phyloP scores from a whole-genome alignment of 176 grass and related monocot genomes.

The Carex scoparia region DNA sequence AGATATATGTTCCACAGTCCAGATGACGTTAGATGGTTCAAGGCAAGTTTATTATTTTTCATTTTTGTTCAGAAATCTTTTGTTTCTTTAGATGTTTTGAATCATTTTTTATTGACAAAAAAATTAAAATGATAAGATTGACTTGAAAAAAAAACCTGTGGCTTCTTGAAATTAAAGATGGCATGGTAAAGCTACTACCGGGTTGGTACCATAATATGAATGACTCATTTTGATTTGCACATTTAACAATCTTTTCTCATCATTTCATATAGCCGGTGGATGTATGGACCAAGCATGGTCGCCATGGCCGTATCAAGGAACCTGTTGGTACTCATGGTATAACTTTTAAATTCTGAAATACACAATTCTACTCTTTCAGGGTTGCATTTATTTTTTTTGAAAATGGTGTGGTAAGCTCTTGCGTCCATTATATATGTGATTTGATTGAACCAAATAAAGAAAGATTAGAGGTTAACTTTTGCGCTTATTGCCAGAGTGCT shows the following conservation, averaged over 20 bases:
- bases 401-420: not conserved
- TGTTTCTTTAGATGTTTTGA: not conserved
- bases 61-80: slow-evolving; percentile 1
- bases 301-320: slow-evolving; percentile 82
- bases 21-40: slow-evolving; percentile 90
- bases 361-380: not conserved
- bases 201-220: not conserved
- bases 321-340: slow-evolving; percentile 91
- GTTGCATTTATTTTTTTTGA: not conserved
- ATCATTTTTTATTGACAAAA: not conserved
- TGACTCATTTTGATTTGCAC: not conserved
- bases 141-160: not conserved
- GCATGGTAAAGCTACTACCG: not conserved
- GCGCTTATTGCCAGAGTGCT: not conserved
- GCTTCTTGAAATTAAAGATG: not conserved
- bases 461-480: not conserved
- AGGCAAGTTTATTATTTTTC: slow-evolving; percentile 44
- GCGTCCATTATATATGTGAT: not conserved
- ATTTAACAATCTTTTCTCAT: slow-evolving; percentile 9
- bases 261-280: slow-evolving; percentile 65
- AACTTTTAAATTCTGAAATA: not conserved
- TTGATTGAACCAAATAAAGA: not conserved
- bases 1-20: slow-evolving; percentile 94
- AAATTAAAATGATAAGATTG: not conserved
- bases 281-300: slow-evolving; percentile 80